Percentiles rank a stretch among this genome's conserved stretches.
Conservation (phyloP, 768 basidiomycete genomes). For the Fistulinella prunicolor region DNA sequence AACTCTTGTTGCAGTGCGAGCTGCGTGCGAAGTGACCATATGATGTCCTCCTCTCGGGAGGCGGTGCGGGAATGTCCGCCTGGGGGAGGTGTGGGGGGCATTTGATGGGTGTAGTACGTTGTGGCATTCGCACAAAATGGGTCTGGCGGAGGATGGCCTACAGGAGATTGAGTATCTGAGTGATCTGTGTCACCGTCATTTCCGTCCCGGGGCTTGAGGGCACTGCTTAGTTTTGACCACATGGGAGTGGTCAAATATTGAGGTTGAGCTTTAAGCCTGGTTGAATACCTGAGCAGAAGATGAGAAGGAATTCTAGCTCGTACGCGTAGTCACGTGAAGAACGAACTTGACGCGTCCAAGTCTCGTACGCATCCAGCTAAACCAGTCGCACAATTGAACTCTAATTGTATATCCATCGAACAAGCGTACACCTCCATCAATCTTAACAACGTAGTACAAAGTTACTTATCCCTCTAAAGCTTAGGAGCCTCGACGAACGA, state of each 20-base stretch:
- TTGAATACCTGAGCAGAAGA: too few species aligned
- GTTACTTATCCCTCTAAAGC: slow-evolving; percentile 17
- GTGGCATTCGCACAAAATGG: slow-evolving; percentile 71
- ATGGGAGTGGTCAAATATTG: slow-evolving; percentile 33
- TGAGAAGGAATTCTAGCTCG: too few species aligned
- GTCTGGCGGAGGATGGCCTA: slow-evolving; percentile 62
- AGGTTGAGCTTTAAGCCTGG: slow-evolving; percentile 1
- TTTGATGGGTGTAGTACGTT: slow-evolving; percentile 76
- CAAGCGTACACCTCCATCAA: slow-evolving; percentile 9
- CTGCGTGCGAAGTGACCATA: slow-evolving; percentile 72
- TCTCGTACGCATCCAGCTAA: slow-evolving; percentile 21
- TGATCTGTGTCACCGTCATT: slow-evolving; percentile 20
- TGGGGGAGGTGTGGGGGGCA: slow-evolving; percentile 61
- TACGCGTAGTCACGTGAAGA: slow-evolving; percentile 29
- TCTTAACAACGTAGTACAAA: background rate
- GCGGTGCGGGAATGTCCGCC: slow-evolving; percentile 53
- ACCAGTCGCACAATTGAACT: background rate
- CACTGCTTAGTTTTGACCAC: slow-evolving; percentile 64
- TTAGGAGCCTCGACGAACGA: slow-evolving; percentile 27
- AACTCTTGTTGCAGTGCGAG: slow-evolving; percentile 72
- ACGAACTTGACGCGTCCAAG: slow-evolving; percentile 25
- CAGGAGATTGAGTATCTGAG: slow-evolving; percentile 19
- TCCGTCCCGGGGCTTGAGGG: slow-evolving; percentile 44
- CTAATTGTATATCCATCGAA: too few species aligned
- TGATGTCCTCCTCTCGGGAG: slow-evolving; percentile 69